These are phyloP conservation scores for Aspergillus bombycis DNA, from an alignment of 2,329 filamentous ascomycete genomes.

Conservation along the genomic window DNA sequence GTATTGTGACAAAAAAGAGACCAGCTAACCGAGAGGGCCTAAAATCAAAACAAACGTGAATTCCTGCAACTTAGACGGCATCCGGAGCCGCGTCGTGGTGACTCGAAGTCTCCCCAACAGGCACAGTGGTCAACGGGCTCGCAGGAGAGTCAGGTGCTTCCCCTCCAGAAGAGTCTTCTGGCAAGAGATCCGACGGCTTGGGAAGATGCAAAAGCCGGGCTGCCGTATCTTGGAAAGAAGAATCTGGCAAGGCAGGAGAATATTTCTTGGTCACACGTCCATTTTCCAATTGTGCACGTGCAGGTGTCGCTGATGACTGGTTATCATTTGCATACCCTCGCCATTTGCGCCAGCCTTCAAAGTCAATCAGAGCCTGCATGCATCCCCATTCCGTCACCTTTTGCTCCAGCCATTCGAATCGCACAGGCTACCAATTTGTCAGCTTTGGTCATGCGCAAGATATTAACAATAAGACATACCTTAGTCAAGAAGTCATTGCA, in stretches of 20 bases:
- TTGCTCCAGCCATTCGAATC: constrained; percentile 94
- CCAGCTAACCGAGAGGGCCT: neutral
- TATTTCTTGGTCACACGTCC: constrained; percentile 11
- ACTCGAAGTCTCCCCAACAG: constrained; percentile 7
- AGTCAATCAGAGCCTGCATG: constrained; percentile 99
- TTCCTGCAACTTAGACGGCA: neutral
- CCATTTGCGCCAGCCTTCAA: constrained; percentile 97
- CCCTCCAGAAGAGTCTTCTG: constrained; percentile 33
- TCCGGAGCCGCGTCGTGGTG: neutral
- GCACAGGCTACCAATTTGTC: constrained; percentile 71
- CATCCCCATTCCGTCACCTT: constrained; percentile 99
- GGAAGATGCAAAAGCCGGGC: neutral
- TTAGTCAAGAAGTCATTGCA: constrained; percentile 99
- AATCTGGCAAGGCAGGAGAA: neutral
- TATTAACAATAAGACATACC: constrained; percentile 56
- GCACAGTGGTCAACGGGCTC: constrained; percentile 20
- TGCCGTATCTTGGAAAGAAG: constrained; percentile 1
- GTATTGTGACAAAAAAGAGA: constrained; percentile 3
- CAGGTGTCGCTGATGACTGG: constrained; percentile 20
- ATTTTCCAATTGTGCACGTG: constrained; percentile 26
- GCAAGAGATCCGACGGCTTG: constrained; percentile 17
- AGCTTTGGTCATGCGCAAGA: neutral
- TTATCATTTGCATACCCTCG: constrained; percentile 69
- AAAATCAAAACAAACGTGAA: neutral
- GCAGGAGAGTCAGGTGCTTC: constrained; percentile 32